Conservation (phyloP, 768 basidiomycete genomes). For the Pisolithus tinctorius region DNA sequence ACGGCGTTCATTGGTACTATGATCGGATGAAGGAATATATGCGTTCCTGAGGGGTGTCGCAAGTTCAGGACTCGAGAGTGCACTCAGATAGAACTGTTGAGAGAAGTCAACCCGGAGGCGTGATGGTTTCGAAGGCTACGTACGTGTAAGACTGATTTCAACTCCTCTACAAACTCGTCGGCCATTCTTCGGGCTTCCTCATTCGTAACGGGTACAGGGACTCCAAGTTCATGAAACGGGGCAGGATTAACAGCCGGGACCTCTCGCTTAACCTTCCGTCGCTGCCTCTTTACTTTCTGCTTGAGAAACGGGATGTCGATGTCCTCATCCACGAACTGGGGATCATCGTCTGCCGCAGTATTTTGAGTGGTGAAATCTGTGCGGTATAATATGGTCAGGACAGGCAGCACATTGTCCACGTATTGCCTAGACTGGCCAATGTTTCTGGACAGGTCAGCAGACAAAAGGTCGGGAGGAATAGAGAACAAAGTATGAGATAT, state of each 20-base stretch:
- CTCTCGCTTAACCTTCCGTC: slow-evolving; percentile 10
- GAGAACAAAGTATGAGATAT: slow-evolving; percentile 21
- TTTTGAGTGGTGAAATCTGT: slow-evolving; percentile 4
- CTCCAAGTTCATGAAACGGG: slow-evolving; percentile 25
- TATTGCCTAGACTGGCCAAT: slow-evolving; percentile 17
- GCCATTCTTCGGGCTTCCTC: slow-evolving; percentile 14
- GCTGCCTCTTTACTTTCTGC: slow-evolving; percentile 25
- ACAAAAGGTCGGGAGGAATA: slow-evolving; percentile 13
- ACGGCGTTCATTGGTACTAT: background rate
- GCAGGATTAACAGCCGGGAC: slow-evolving; percentile 16
- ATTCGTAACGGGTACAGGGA: slow-evolving; percentile 18
- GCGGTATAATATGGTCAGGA: slow-evolving; percentile 13
- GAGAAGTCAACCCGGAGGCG: background rate
- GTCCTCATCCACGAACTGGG: slow-evolving; percentile 1
- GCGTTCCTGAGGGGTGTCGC: slow-evolving; percentile 5
- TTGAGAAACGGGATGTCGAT: slow-evolving; percentile 5
- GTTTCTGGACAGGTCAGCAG: slow-evolving; percentile 4
- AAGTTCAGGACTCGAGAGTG: slow-evolving; percentile 13
- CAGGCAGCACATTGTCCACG: slow-evolving; percentile 17
- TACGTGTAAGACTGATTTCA: slow-evolving; percentile 27
- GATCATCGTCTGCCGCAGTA: background rate
- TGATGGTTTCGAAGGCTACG: background rate
- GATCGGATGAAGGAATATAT: slow-evolving; percentile 3
- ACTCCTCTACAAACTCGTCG: slow-evolving; percentile 13
- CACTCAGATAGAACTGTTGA: slow-evolving; percentile 20